Evolutionary conservation across 2,329 filamentous ascomycete species (phyloP).

Genomic region (Rutstroemia sp.): DNA sequence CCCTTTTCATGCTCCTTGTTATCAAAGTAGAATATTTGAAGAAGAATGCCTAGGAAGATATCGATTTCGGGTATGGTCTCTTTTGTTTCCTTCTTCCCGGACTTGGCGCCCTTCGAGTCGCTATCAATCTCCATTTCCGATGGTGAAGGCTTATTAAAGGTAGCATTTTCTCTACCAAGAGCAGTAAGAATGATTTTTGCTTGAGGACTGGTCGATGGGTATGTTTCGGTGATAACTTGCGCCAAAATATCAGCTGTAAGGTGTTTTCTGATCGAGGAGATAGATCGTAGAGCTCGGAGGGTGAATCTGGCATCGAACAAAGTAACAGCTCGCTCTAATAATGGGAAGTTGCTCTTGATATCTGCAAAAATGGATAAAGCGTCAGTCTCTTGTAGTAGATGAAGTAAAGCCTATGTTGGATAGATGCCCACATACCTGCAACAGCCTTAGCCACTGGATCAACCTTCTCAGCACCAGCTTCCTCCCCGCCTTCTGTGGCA

Average conservation of each 20-base stretch:
- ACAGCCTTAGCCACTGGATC: slow-evolving; percentile 54
- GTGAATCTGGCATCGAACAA: slow-evolving; percentile 95
- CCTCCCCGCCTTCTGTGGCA: slow-evolving; percentile 25
- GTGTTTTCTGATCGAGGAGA: slow-evolving; percentile 91
- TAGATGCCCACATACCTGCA: slow-evolving; percentile 42
- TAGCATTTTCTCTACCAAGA: slow-evolving; percentile 58
- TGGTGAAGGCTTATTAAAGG: slow-evolving; percentile 49
- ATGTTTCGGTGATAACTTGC: slow-evolving; percentile 75
- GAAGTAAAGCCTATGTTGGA: neutral
- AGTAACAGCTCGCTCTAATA: slow-evolving; percentile 85
- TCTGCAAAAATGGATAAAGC: slow-evolving; percentile 46
- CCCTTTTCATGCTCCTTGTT: slow-evolving; percentile 73
- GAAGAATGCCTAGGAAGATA: slow-evolving; percentile 78
- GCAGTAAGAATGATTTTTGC: slow-evolving; percentile 64
- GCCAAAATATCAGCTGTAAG: slow-evolving; percentile 75
- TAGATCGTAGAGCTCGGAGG: slow-evolving; percentile 85
- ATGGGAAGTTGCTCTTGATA: slow-evolving; percentile 87
- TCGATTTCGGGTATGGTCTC: slow-evolving; percentile 82
- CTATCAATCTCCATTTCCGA: slow-evolving; percentile 69
- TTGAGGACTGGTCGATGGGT: slow-evolving; percentile 53
- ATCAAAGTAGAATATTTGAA: slow-evolving; percentile 85
- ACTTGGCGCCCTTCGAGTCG: slow-evolving; percentile 51
- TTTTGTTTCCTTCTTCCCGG: slow-evolving; percentile 57
- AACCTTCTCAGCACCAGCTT: slow-evolving; percentile 43
- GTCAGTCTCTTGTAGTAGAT: slow-evolving; percentile 12